phyloP scores from a whole-genome alignment of 179 eudicot species.

The Silene coronaria region DNA sequence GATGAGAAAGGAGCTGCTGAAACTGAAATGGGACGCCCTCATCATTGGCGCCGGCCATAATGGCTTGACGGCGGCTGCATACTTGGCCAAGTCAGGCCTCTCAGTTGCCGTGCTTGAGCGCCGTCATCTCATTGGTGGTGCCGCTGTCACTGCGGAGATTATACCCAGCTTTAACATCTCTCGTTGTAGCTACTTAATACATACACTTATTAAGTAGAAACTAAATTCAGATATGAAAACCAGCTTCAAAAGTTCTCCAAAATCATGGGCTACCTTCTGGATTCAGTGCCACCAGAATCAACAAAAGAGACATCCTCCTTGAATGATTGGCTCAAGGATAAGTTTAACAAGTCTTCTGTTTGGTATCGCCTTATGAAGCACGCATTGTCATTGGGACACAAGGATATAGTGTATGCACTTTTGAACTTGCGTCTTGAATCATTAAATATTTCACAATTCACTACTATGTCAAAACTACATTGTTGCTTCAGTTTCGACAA shows the following conservation, averaged over 20 bases:
- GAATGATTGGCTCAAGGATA: slow-evolving; percentile 40
- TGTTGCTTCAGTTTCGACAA: no score
- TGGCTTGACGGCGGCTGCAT: slow-evolving; percentile 1
- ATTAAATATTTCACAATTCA: no score
- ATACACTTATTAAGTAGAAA: not conserved
- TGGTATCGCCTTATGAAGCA: slow-evolving; percentile 56
- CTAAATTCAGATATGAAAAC: slow-evolving; percentile 48
- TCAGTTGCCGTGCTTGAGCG: slow-evolving; percentile 14
- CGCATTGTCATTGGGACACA: slow-evolving; percentile 60
- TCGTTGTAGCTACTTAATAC: slow-evolving; percentile 13
- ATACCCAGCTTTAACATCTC: slow-evolving; percentile 5
- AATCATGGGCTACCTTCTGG: slow-evolving; percentile 56
- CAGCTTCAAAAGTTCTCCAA: slow-evolving; percentile 62
- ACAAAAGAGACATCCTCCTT: slow-evolving; percentile 41
- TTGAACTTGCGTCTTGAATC: no score
- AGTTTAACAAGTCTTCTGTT: slow-evolving; percentile 42
- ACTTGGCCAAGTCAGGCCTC: slow-evolving; percentile 8
- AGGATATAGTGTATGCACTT: slow-evolving; percentile 49
- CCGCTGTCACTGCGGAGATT: slow-evolving; percentile 4
- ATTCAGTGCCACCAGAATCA: slow-evolving; percentile 63
- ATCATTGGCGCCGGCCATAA: no score
- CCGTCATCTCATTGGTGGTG: slow-evolving; percentile 12
- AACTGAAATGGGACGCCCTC: no score
- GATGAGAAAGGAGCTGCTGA: no score
- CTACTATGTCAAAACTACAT: no score